Percentiles rank a stretch among this genome's conserved stretches.
Conservation (phyloP, 345 rosid genomes). For the Firmiana major region DNA sequence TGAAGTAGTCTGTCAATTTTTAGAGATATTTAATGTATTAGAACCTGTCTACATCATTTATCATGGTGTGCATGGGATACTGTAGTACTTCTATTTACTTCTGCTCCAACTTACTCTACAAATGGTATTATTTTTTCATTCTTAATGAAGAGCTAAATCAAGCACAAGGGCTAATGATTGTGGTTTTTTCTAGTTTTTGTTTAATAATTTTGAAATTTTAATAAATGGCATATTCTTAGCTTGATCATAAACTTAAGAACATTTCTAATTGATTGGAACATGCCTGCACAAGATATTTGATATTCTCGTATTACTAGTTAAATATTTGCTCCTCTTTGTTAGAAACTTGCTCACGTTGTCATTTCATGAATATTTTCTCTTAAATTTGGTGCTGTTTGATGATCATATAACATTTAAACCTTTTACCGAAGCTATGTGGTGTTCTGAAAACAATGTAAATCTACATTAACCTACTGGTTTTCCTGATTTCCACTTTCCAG, state of each 20-base stretch:
- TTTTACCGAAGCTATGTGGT: not conserved
- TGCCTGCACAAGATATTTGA: not conserved
- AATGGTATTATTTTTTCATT: not conserved
- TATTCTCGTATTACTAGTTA: not conserved
- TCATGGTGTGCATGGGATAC: not conserved
- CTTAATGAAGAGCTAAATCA: not conserved
- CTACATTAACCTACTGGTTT: not conserved
- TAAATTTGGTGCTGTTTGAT: not conserved
- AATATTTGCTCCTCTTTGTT: not conserved
- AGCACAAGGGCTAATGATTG: not conserved
- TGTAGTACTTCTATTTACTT: not conserved
- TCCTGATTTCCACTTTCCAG: not conserved
- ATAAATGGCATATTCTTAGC: not conserved
- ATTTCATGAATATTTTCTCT: not conserved
- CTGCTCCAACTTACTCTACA: not conserved
- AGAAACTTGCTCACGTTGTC: not conserved
- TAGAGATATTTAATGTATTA: too few relatives aligned
- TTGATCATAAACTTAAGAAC: not conserved
- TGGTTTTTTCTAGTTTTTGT: not conserved
- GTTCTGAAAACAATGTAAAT: not conserved
- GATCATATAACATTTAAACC: not conserved
- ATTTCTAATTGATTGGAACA: not conserved
- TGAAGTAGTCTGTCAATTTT: too few relatives aligned
- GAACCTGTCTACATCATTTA: not conserved
- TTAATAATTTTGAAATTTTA: not conserved